Evolutionary conservation across 805 yeast genomes (phyloP), one percentile per base, ranked within the genome.

Genomic region (Torulaspora delbrueckii): DNA sequence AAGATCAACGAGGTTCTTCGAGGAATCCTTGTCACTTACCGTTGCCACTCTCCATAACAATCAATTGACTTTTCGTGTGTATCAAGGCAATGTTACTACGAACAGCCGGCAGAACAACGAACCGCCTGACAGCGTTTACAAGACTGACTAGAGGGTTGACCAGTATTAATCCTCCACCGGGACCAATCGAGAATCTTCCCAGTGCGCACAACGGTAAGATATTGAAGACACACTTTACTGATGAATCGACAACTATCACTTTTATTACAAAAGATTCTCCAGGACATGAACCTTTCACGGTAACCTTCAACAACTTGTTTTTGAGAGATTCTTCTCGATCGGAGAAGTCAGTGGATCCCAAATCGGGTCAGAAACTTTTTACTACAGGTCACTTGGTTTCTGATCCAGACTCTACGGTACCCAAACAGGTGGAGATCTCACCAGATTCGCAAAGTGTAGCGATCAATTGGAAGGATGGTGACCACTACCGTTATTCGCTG

Each of bases 321-420:
- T 67, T 86, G 14, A 72, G 91, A 56, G 95, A 85, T 56, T 72
- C 87, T 0, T 81, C 87, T 38, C 57, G 62, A 3, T 65, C 77
- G 10, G 51, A 66, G 0, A 57, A 55, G 8, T 77, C 85, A 0
- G 70, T 82, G 4, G 86, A 85, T 51, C 66, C 70, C 3, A 57
- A 63, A 22, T 74, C 86, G 0, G 73, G 74, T 14, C 90, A 84
- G 57, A 84, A 82, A 58, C 57, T 73, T 24, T 81, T 82, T 62
- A 75, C 84, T n/a, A 81, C 89, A 0, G 81, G 78, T 59, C 70
- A 42, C 63, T 76, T 44, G 56, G 68, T 46, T 48, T 52, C 48
- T 28, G 52, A 51, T 49, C 54, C 61, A 37, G 45, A 55, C 10
- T 55, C 62, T n/a, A 63, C 74, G 26, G 52, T 54, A 5, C 72